Percentiles rank a stretch among this genome's conserved stretches.
phyloP scores from a whole-genome alignment of 768 basidiomycete species.

The Leucocoprinus sp. region DNA sequence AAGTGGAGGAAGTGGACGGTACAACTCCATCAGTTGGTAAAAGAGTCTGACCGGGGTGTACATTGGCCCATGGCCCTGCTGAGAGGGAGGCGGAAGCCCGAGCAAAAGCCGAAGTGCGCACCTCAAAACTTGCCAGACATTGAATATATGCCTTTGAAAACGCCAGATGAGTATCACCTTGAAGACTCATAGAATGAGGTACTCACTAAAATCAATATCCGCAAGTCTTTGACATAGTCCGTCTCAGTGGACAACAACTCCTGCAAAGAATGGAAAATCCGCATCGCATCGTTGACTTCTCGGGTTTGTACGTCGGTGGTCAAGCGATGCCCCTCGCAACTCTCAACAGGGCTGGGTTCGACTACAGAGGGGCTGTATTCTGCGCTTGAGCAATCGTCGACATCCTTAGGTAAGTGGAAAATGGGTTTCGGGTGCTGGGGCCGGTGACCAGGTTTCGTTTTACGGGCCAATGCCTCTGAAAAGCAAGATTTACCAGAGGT shows the following conservation, averaged over 20 bases:
- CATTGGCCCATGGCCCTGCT: slow-evolving; percentile 37
- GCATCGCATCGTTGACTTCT: slow-evolving; percentile 36
- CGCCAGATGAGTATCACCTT: slow-evolving; percentile 1
- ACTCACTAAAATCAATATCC: slow-evolving; percentile 65
- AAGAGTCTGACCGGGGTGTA: slow-evolving; percentile 23
- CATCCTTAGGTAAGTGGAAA: slow-evolving; percentile 27
- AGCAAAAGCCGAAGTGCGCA: slow-evolving; percentile 32
- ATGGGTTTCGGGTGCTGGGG: slow-evolving; percentile 18
- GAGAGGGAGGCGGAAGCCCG: slow-evolving; percentile 36
- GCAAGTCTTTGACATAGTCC: slow-evolving; percentile 73
- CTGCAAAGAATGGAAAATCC: slow-evolving; percentile 67
- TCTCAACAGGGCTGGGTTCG: slow-evolving; percentile 19
- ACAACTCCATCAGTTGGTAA: slow-evolving; percentile 6
- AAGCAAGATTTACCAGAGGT: slow-evolving; percentile 2
- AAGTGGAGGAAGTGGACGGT: slow-evolving; percentile 21
- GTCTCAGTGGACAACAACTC: slow-evolving; percentile 84
- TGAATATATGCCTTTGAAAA: slow-evolving; percentile 54
- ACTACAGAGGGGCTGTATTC: slow-evolving; percentile 15
- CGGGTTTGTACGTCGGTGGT: slow-evolving; percentile 22
- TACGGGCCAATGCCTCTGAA: neutral
- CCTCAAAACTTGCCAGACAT: slow-evolving; percentile 41
- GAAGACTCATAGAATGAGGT: slow-evolving; percentile 6
- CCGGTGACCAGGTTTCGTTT: neutral
- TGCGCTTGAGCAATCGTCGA: slow-evolving; percentile 18
- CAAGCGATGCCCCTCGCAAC: slow-evolving; percentile 20